phyloP scores from a whole-genome alignment of 495 filamentous ascomycete genomes.

The Aspergillus leporis region DNA sequence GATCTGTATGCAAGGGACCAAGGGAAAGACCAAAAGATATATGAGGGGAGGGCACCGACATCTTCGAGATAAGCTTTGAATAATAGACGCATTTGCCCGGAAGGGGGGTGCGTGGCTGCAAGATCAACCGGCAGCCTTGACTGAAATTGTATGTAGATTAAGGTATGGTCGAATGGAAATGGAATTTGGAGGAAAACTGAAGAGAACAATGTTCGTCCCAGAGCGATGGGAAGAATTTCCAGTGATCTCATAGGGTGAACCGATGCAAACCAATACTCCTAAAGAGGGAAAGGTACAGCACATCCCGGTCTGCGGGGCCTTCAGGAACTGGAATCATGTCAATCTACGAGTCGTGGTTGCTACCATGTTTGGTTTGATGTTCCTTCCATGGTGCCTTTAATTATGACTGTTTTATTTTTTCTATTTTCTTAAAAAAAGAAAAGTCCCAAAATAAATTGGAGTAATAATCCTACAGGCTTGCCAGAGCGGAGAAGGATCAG shows the following conservation, averaged over 20 bases:
- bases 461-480: neutral
- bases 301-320: neutral
- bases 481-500: neutral
- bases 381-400: neutral
- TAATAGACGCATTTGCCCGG: constrained; percentile 22
- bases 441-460: neutral
- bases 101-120: constrained; percentile 13
- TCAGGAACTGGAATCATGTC: constrained; percentile 1
- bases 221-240: neutral
- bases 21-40: constrained; percentile 6
- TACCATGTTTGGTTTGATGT: neutral
- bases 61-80: constrained; percentile 23
- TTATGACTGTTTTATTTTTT: neutral
- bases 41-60: constrained; percentile 21
- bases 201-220: neutral
- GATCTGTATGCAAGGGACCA: constrained; percentile 7
- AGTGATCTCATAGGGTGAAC: constrained; percentile 4
- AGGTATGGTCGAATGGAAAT: neutral
- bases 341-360: neutral
- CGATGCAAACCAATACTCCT: neutral
- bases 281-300: neutral
- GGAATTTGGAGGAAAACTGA: neutral
- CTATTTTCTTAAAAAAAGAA: neutral
- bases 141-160: neutral
- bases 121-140: constrained; percentile 8